Base-by-base conservation (phyloP, 2,329 filamentous ascomycete genomes). In the Fusarium globosum region DNA sequence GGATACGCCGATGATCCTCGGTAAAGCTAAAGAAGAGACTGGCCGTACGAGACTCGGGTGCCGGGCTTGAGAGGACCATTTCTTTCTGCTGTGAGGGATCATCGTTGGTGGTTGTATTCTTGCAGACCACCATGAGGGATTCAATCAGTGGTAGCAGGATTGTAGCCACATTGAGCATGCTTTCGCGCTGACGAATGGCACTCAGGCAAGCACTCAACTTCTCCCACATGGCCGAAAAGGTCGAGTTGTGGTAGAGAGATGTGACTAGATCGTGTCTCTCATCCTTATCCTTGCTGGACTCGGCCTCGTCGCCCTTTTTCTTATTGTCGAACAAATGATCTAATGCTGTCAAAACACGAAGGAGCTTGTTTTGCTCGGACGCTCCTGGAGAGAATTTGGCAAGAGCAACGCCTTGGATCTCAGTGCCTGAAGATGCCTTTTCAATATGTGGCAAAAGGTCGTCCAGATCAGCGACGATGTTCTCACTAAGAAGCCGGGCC, bases 81-180 rank as follows among this genome's bases (percentile, higher is more conserved):
- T 96, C 93, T 79, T 93, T 93, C 71, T 82, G 81, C 73, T 88
- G 81, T 52, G 83, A 78, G 15, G 80, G 93, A 33, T 90, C 85
- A 69, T 96, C 93, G 79, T 91, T 92, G 61, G 95, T 86, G 4
- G 94, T 93, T 14, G 95, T 97, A 82, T 98, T 98, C 86, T 98
- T 99, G 88, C 97, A 99, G 35, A 99, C 95, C 60, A 99, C 96
- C 96, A 99, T 99, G 70, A 99, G 87, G 11, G 95, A 94, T 82
- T 99, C 96, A 69, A 99, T 98, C 36, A 99, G 86, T 36, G 96
- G 96, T 41, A 98, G 86, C 33, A 99, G 88, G 72, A 98, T 98
- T 2, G 96, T 98, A 36, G 96, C 97, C 64, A 99, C 95, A 78
- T 97, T 98, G 79, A 98, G 90, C 92, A 98, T 96, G 80, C 94